Evolutionary conservation across 2,329 filamentous ascomycete species (phyloP).

Genomic region (Diaporthe sp.): DNA sequence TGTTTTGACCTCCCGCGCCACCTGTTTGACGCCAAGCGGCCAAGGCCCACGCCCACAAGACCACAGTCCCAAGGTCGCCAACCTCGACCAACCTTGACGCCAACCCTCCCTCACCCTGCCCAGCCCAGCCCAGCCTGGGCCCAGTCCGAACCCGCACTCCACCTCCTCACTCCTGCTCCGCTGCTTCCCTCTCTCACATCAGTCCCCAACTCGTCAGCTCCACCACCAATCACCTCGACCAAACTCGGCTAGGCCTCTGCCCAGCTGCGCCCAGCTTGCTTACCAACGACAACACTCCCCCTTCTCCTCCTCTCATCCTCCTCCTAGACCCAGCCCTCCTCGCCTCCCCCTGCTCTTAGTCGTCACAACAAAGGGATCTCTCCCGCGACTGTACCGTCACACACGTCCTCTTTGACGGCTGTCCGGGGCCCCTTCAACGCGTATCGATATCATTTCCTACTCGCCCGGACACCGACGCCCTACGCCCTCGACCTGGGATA

Average conservation of each 20-base stretch:
- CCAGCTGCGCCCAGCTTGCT: conserved; percentile 29
- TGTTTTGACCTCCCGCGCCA: conserved; percentile 28
- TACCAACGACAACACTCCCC: neutral
- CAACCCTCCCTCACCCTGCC: conserved; percentile 17
- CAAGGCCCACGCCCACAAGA: conserved; percentile 23
- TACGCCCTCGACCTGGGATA: neutral
- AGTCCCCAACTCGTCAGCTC: neutral
- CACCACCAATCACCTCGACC: conserved; percentile 29
- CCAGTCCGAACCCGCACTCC: conserved; percentile 29
- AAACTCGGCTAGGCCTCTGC: conserved; percentile 24
- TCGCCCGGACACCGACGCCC: conserved; percentile 14
- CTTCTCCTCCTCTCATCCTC: neutral
- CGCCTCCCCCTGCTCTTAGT: neutral
- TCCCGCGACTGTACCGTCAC: conserved; percentile 19
- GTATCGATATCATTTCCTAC: conserved; percentile 5
- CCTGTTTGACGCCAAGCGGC: conserved; percentile 34
- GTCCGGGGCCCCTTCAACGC: conserved; percentile 13
- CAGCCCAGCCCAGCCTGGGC: conserved; percentile 32
- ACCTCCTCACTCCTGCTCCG: conserved; percentile 16
- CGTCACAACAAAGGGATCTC: conserved; percentile 8
- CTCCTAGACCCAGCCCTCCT: neutral
- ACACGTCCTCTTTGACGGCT: conserved; percentile 3
- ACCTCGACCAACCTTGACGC: conserved; percentile 9
- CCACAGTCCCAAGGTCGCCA: neutral
- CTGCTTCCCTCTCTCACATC: conserved; percentile 2